Evolutionary conservation across 177 flowering plant species (phyloP).

Genomic region (Telopea speciosissima): DNA sequence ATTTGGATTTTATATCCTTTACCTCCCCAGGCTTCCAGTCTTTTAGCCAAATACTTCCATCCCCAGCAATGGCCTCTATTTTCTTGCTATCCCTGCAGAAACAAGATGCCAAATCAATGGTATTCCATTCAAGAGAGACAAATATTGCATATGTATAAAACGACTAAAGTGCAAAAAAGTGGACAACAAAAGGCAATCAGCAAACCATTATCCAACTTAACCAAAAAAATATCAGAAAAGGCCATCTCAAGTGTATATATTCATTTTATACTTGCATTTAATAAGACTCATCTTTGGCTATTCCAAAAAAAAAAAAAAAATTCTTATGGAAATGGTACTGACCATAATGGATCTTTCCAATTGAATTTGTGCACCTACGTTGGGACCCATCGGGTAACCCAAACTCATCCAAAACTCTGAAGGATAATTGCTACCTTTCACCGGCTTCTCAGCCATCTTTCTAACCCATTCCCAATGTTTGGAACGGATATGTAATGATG

Average conservation of each 20-base stretch:
- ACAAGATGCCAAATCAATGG: background rate
- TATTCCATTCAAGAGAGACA: background rate
- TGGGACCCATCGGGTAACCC: background rate
- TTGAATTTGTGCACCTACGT: too few species aligned
- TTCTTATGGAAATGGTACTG: too few species aligned
- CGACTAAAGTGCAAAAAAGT: background rate
- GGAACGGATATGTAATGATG: too few species aligned
- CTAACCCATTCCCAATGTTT: too few species aligned
- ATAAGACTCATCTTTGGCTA: too few species aligned
- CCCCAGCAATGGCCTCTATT: slow-evolving; percentile 17
- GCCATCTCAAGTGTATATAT: background rate
- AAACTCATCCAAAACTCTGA: too few species aligned
- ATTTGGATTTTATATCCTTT: slow-evolving; percentile 3
- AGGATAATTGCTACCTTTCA: too few species aligned
- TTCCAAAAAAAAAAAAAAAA: too few species aligned
- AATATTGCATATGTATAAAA: background rate
- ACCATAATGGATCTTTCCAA: too few species aligned
- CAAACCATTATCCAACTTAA: background rate
- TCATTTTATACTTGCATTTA: background rate
- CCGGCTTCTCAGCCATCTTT: too few species aligned
- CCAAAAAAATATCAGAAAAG: background rate
- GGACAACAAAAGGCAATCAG: background rate
- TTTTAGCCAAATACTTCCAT: slow-evolving; percentile 47
- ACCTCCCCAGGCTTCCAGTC: slow-evolving; percentile 72
- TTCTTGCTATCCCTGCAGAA: slow-evolving; percentile 23